Evolutionary conservation across 2,329 filamentous ascomycete genomes (phyloP), one percentile per base, ranked within the genome.

Genomic region (Juglanconis juglandina): DNA sequence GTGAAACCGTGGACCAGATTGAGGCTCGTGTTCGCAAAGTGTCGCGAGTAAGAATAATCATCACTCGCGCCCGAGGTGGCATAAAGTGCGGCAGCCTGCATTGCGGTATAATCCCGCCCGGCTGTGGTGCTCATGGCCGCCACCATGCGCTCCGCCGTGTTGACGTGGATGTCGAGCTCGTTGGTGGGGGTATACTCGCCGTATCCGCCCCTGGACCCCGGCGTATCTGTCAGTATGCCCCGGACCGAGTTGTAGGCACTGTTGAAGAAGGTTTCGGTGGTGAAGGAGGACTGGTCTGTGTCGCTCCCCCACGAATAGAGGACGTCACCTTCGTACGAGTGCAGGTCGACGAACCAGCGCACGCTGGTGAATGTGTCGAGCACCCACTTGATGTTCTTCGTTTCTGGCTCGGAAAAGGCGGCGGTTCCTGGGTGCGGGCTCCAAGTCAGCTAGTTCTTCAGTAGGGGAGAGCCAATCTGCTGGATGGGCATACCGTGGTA

Each of bases 261-360:
- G 74, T 85, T 86, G 33, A 74, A 67, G 70, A 85, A 84, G 71
- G 77, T 85, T 75, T 81, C 80, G 53, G 64, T 64, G 0, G 76
- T 67, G 50, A 76, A 74, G 0, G 69, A 74, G 55, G 71, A 72
- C 70, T 86, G 83, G 59, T 79, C 73, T 51, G 80, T 75, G 64
- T 86, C 82, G 63, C 82, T 79, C 30, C 83, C 83, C 83, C 83
- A 86, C 58, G 74, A 77, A 70, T 85, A 85, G 13, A 86, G 70
- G 17, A 87, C 73, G 37, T 78, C 73, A 2, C 80, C 81, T 0
- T 76, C 74, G 34, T 75, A 80, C 1, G 82, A 84, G 74, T 87
- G 84, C 49, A 86, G 74, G 64, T 87, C 84, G 61, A 85, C 71
- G 68, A 83, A 84, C 82, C 82, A 86, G 34, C 79, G 75, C 50